Conservation (phyloP, 1,284 basidiomycete species). For the Austropuccinia psidii region DNA sequence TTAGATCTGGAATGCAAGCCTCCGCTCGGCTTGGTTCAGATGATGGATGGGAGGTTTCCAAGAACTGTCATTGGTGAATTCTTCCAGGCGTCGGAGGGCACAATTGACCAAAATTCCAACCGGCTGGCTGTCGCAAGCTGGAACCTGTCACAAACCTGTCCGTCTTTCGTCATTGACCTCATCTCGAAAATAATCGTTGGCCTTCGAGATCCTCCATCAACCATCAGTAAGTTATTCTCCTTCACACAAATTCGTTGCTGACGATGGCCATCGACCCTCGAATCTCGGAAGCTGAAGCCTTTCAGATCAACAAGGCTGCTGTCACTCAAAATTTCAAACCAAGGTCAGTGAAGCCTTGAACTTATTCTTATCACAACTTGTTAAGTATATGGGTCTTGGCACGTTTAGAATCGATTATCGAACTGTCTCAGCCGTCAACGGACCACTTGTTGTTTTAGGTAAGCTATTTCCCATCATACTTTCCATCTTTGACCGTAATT, state of each 20-base stretch:
- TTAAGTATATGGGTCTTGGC: conserved; percentile 37
- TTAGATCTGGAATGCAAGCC: too few species aligned
- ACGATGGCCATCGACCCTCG: conserved; percentile 43
- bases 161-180: background rate
- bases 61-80: too few species aligned
- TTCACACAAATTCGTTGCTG: background rate
- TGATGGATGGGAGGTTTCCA: too few species aligned
- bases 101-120: too few species aligned
- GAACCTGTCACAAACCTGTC: background rate
- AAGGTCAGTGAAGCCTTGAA: background rate
- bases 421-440: conserved; percentile 92
- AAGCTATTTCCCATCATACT: conserved; percentile 46
- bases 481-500: conserved; percentile 18
- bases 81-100: too few species aligned
- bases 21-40: too few species aligned
- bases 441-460: conserved; percentile 87
- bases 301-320: conserved; percentile 74
- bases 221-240: background rate
- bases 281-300: conserved; percentile 61
- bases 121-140: background rate
- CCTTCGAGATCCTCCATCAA: background rate
- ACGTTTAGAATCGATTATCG: conserved; percentile 66
- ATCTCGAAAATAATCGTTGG: background rate
- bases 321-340: conserved; percentile 62
- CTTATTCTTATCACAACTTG: background rate